Percentiles rank a stretch among this genome's conserved stretches.
Conservation (phyloP, 148 eudicot genomes). For the Rhododendron henanense region DNA sequence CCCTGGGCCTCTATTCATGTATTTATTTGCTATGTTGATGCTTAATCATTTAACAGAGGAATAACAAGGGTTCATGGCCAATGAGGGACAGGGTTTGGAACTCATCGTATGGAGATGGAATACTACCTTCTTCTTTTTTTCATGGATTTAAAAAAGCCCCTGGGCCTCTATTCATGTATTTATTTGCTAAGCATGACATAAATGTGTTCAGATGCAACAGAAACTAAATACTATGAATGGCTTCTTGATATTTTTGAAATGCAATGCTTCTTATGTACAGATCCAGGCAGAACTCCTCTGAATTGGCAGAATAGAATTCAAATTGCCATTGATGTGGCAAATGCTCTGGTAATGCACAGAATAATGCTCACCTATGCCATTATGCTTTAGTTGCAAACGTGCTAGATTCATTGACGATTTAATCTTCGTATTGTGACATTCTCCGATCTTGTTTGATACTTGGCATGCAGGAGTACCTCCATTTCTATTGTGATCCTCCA, state of each 20-base stretch:
- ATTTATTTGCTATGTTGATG: neutral
- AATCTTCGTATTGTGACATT: neutral
- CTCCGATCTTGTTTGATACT: conserved; percentile 9
- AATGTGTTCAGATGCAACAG: neutral
- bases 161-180: neutral
- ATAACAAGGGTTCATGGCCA: neutral
- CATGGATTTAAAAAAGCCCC: neutral
- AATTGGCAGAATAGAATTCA: conserved; percentile 91
- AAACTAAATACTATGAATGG: neutral
- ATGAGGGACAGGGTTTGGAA: neutral
- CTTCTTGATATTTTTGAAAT: neutral
- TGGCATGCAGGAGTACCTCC: conserved; percentile 86
- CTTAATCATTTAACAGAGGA: neutral
- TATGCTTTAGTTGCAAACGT: neutral
- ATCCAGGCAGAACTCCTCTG: conserved; percentile 53
- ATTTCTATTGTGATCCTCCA: conserved; percentile 93
- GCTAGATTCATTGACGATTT: neutral
- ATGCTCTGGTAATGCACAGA: conserved; percentile 72
- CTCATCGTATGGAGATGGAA: neutral
- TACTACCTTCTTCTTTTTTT: neutral
- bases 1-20: neutral
- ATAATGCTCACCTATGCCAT: neutral
- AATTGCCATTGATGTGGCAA: conserved; percentile 94
- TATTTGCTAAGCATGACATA: neutral
- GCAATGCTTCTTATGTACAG: conserved; percentile 35